phyloP scores from a whole-genome alignment of 2,329 filamentous ascomycete species.

The Stagonosporopsis rhizophila region DNA sequence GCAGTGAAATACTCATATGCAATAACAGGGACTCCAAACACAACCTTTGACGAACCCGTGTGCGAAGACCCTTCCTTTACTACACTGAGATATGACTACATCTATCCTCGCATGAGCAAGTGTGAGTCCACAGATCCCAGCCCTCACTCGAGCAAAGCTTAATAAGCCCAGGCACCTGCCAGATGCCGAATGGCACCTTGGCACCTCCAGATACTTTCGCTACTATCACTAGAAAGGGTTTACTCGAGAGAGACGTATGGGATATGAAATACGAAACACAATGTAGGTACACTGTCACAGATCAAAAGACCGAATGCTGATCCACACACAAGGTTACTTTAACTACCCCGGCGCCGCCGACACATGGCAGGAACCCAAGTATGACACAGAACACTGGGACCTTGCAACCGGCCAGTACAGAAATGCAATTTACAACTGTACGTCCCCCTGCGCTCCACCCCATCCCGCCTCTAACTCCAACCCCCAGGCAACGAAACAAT shows the following conservation, averaged over 20 bases:
- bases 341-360: slow-evolving; percentile 10
- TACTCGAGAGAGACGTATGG: neutral
- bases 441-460: neutral
- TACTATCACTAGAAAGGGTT: neutral
- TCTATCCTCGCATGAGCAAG: neutral
- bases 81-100: neutral
- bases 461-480: neutral
- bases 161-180: slow-evolving; percentile 28
- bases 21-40: slow-evolving; percentile 19
- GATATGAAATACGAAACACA: neutral
- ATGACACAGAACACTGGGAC: neutral
- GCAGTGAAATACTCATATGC: slow-evolving; percentile 15
- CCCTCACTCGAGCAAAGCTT: neutral
- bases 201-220: slow-evolving; percentile 1
- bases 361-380: neutral
- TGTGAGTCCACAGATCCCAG: neutral
- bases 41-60: slow-evolving; percentile 19
- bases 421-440: neutral
- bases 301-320: neutral
- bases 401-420: neutral
- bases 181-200: slow-evolving; percentile 31
- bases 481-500: slow-evolving; percentile 26
- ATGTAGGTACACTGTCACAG: neutral
- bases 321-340: slow-evolving; percentile 6
- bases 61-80: slow-evolving; percentile 7